Evolutionary conservation across 768 basidiomycete species (phyloP).

Genomic region (Lentinus brumalis): DNA sequence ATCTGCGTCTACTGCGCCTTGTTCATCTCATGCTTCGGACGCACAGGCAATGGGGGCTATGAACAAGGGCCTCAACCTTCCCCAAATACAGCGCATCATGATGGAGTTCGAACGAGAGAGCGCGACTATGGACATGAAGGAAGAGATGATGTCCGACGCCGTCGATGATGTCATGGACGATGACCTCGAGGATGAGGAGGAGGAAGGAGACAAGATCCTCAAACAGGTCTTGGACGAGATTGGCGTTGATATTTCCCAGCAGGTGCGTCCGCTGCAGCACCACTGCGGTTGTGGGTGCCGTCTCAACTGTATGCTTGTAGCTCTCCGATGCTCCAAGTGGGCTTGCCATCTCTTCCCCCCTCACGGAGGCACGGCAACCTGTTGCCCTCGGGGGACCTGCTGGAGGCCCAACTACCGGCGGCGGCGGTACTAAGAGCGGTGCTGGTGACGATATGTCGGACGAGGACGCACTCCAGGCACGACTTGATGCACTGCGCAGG

Average conservation of each 20-base stretch:
- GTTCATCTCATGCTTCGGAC: slow-evolving; percentile 3
- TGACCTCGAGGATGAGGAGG: slow-evolving; percentile 89
- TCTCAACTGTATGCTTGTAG: slow-evolving; percentile 39
- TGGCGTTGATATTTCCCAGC: slow-evolving; percentile 87
- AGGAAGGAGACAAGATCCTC: slow-evolving; percentile 93
- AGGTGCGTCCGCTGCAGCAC: slow-evolving; percentile 45
- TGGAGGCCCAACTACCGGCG: slow-evolving; percentile 39
- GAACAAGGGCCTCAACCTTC: slow-evolving; percentile 95
- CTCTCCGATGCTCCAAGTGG: slow-evolving; percentile 83
- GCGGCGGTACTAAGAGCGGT: slow-evolving; percentile 40
- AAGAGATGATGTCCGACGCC: slow-evolving; percentile 99
- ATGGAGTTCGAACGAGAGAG: slow-evolving; percentile 98
- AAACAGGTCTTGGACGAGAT: slow-evolving; percentile 98
- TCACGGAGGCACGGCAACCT: slow-evolving; percentile 68
- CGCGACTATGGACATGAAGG: slow-evolving; percentile 99
- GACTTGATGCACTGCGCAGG: slow-evolving; percentile 86
- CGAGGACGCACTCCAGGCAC: slow-evolving; percentile 91
- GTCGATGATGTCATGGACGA: slow-evolving; percentile 95
- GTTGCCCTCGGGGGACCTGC: slow-evolving; percentile 82
- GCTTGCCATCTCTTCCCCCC: slow-evolving; percentile 59
- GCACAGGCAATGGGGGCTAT: slow-evolving; percentile 94
- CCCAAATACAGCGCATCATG: slow-evolving; percentile 94
- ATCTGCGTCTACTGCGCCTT: not conserved
- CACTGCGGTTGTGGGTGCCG: not conserved
- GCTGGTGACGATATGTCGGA: slow-evolving; percentile 57